These are phyloP conservation scores for Lepidium didymum DNA, from an alignment of 345 rosid genomes.

Conservation along the genomic window DNA sequence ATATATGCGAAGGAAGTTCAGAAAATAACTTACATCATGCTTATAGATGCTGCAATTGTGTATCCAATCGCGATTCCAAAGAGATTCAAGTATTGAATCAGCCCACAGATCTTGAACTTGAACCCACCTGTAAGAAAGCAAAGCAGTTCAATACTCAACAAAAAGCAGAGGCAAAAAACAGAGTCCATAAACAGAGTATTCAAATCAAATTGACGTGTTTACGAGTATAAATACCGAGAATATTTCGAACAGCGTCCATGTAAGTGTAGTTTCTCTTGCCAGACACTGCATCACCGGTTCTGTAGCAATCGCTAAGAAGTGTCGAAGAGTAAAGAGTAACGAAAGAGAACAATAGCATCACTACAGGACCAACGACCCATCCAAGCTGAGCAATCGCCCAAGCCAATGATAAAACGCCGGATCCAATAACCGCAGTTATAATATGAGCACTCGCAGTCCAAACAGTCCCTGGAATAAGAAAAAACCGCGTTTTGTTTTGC, in stretches of 20 bases:
- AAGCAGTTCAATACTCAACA: not conserved
- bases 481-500: not conserved
- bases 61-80: constrained; percentile 65
- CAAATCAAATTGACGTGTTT: not conserved
- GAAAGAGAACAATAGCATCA: constrained; percentile 64
- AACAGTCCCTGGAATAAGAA: constrained; percentile 39
- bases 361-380: constrained; percentile 77
- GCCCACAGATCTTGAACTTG: constrained; percentile 61
- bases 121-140: constrained; percentile 45
- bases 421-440: constrained; percentile 81
- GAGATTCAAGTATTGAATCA: constrained; percentile 58
- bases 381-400: constrained; percentile 91
- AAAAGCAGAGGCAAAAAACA: not conserved
- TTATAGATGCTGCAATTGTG: constrained; percentile 72
- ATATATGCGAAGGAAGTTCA: not conserved
- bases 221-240: constrained; percentile 45
- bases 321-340: constrained; percentile 64
- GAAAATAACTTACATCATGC: constrained; percentile 54
- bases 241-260: constrained; percentile 66
- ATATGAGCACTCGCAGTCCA: constrained; percentile 89
- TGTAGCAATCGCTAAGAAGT: constrained; percentile 65
- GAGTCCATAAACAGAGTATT: not conserved
- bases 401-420: constrained; percentile 79
- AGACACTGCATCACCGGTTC: constrained; percentile 45
- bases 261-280: constrained; percentile 82